A percentile compares a stretch with the other conserved stretches of the same genome.
phyloP scores from a whole-genome alignment of 228 moss, liverwort and hornwort genomes.

The Sphagnum fallax region DNA sequence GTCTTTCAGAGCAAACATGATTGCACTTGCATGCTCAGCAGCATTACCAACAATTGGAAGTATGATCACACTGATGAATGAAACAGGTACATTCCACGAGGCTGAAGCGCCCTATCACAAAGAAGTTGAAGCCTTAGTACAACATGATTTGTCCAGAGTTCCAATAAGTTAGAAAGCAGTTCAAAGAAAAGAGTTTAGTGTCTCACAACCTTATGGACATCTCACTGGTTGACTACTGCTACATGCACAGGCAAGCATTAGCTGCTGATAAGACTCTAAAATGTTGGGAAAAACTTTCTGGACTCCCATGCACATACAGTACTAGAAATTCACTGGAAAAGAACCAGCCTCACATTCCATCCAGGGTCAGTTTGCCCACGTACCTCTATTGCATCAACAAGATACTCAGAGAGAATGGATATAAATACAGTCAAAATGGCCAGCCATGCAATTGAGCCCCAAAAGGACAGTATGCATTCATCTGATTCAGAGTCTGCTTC shows the following conservation, averaged over 20 bases:
- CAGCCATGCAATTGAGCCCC: constrained; percentile 82
- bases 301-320: background rate
- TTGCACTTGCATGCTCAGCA: constrained; percentile 92
- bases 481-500: constrained; percentile 27
- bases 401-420: constrained; percentile 70
- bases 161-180: background rate
- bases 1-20: constrained; percentile 93
- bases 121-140: background rate
- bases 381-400: constrained; percentile 83
- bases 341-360: background rate
- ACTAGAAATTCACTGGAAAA: background rate
- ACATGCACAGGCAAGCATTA: background rate
- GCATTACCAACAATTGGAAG: constrained; percentile 94
- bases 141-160: background rate
- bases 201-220: background rate
- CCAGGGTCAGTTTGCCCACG: background rate
- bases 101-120: constrained; percentile 52
- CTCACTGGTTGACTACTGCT: background rate
- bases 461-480: constrained; percentile 47
- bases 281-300: background rate
- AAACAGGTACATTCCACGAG: constrained; percentile 74
- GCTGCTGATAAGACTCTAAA: too few relatives aligned
- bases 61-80: constrained; percentile 86
- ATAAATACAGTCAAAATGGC: constrained; percentile 68
- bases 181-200: background rate